Evolutionary conservation across 768 basidiomycete genomes (phyloP).

Genomic region (Terana coerulea): DNA sequence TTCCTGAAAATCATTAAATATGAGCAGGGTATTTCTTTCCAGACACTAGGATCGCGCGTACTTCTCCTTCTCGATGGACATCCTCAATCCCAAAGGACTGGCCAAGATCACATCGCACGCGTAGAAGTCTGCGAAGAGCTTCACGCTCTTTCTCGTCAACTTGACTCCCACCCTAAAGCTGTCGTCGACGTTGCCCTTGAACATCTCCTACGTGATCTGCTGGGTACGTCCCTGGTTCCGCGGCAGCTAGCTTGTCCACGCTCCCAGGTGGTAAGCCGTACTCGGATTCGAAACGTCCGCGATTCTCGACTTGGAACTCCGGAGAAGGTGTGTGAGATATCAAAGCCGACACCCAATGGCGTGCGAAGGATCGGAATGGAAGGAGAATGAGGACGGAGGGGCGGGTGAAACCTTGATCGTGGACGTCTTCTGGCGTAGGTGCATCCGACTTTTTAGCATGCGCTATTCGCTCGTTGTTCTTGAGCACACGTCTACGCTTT

Average conservation of each 20-base stretch:
- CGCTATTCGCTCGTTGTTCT: conserved; percentile 91
- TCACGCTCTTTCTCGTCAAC: conserved; percentile 87
- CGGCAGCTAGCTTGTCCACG: conserved; percentile 73
- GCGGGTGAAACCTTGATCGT: conserved; percentile 97
- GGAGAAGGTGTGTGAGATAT: conserved; percentile 70
- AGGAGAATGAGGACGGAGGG: conserved; percentile 90
- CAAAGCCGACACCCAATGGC: conserved; percentile 78
- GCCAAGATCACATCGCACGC: conserved; percentile 88
- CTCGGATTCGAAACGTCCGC: conserved; percentile 74
- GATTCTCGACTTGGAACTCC: conserved; percentile 84
- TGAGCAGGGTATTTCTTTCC: too few relatives aligned
- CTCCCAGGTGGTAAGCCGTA: conserved; percentile 79
- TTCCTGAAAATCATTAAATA: conserved; percentile 44
- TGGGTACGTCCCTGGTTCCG: conserved; percentile 76
- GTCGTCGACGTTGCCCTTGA: conserved; percentile 97
- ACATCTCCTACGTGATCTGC: conserved; percentile 88
- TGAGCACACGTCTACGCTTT: conserved; percentile 87
- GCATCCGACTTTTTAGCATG: conserved; percentile 56
- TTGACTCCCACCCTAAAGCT: conserved; percentile 92
- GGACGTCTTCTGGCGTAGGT: conserved; percentile 67
- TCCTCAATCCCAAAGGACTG: conserved; percentile 86
- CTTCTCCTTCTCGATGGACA: conserved; percentile 95
- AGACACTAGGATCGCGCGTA: too few relatives aligned
- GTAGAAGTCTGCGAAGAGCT: conserved; percentile 89
- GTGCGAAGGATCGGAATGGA: conserved; percentile 88